Base-by-base conservation (phyloP, 2,329 filamentous ascomycete genomes). In the Chaetomium sp. region DNA sequence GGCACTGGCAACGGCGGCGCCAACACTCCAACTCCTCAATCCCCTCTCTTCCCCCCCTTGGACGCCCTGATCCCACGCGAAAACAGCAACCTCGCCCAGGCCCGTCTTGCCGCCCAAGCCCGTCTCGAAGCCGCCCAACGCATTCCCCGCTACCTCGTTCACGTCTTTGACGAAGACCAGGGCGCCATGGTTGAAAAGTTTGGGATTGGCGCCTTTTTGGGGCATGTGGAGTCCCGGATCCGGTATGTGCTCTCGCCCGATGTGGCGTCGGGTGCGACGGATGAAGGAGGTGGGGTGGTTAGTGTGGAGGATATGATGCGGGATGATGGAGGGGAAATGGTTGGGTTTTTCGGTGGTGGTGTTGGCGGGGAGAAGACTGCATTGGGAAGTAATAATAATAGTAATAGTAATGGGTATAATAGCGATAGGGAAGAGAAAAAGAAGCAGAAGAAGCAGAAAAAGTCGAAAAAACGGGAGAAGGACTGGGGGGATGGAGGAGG, bases 21-120 rank as follows among this genome's bases (percentile, higher is more conserved):
- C 11, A 32, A 11, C 42, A 35, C 35, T 12, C 19, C 53, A 12
- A 48, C 58, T 6, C 44, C 52, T 2, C 59, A 27, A 27, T 27
- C 56, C 49, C 53, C 61, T 4, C 33, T 56, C 8, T 61, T 56
- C 49, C 54, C 58, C 6, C 40, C 60, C 1, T 42, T 57, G 4
- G 56, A 61, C 40, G 52, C 57, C 11, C 52, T 59, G 45, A 5
- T 49, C 7, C 40, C 60, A 38, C 51, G 64, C 9, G 66, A 71
- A 11, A 72, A 71, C 53, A 78, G 73, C 56, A 73, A 79, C 61
- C 75, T 81, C 12, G 68, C 72, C 53, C 64, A 71, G 19, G 76
- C 85, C 1, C 81, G 87, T 0, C 72, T 84, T 6, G 79, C 81
- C 12, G 87, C 87, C 0, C 87, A 91, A 66, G 70, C 76, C 0